Base-by-base conservation (phyloP, 768 basidiomycete genomes). In the Calocera viscosa region DNA sequence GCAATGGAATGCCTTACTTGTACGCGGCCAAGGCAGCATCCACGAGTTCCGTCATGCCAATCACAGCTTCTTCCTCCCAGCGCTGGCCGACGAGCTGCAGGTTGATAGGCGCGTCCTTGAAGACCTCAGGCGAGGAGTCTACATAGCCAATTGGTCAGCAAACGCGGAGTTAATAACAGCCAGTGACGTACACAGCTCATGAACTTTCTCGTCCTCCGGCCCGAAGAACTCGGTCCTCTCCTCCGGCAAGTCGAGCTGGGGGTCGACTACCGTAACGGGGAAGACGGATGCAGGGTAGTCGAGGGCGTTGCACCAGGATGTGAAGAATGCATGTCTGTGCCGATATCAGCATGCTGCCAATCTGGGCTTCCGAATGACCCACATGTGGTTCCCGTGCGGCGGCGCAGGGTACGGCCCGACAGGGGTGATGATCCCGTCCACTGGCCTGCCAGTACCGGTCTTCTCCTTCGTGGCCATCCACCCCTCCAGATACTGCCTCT, bases 361-460 rank as follows among this genome's bases (percentile, higher is more conserved):
- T 24, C 43, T 8, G 19, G 7, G 43, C 16, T 19, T 7, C 19
- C 28, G 12, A 26, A 41, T 11, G 17, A 73, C 81, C 70, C 47
- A 87, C 85, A 65, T 78, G 67, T 82, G 82, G 60, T 73, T 73
- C 19, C 87, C 88, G 71, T 89, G 89, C 12, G 85, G 87, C 5
- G 83, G 76, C 0, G 89, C 86, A 0, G 80, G 76, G 72, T 77
- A 85, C 1, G 87, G 80, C 1, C 85, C 85, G 1, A 77, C 80
- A 26, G 90, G 87, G 1, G 79, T 76, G 39, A 91, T 85, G 70
- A 92, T 83, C 1, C 86, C 89, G 72, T 91, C 90, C 7, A 91
- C 81, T 2, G 88, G 86, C 1, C 90, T 76, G 1, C 86, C 87
- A 0, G 88, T 91, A 24, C 43, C 43, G 0, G 88, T 90, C 14